Evolutionary conservation across 805 yeast genomes (phyloP).

Genomic region (Peterozyma toletana): DNA sequence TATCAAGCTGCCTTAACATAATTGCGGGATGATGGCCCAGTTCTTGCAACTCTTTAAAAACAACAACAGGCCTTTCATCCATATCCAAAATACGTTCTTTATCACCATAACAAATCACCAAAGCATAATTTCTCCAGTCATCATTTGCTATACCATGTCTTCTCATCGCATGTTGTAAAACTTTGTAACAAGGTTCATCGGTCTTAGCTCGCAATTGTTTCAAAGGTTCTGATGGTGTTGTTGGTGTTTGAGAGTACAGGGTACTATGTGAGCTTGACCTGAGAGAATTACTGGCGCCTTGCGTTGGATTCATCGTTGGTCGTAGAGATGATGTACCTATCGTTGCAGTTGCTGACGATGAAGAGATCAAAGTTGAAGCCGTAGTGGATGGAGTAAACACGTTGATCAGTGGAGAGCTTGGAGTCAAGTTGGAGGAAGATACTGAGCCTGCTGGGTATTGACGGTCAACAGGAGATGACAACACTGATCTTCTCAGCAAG

Average conservation of each 20-base stretch:
- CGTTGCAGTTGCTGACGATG: background rate
- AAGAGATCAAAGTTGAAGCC: constrained; percentile 4
- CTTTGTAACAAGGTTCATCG: constrained; percentile 86
- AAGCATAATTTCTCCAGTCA: constrained; percentile 84
- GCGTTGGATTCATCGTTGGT: constrained; percentile 1
- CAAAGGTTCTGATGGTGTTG: constrained; percentile 50
- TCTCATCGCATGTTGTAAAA: constrained; percentile 82
- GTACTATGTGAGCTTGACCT: background rate
- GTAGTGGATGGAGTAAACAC: background rate
- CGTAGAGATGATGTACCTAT: constrained; percentile 2
- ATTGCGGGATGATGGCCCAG: constrained; percentile 85
- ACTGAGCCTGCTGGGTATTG: background rate
- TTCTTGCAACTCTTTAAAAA: constrained; percentile 79
- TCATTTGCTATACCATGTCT: constrained; percentile 70
- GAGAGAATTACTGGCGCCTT: constrained; percentile 4
- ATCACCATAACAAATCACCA: constrained; percentile 87
- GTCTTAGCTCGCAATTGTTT: constrained; percentile 80
- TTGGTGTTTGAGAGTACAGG: constrained; percentile 1
- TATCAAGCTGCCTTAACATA: constrained; percentile 82
- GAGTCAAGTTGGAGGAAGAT: background rate
- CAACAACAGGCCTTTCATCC: constrained; percentile 82
- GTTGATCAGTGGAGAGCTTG: background rate
- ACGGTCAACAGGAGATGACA: constrained; percentile 7
- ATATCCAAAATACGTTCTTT: constrained; percentile 76
- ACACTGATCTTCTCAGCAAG: constrained; percentile 4